Conservation (phyloP, 2,329 filamentous ascomycete species). For the Phyllosticta citribraziliensis region DNA sequence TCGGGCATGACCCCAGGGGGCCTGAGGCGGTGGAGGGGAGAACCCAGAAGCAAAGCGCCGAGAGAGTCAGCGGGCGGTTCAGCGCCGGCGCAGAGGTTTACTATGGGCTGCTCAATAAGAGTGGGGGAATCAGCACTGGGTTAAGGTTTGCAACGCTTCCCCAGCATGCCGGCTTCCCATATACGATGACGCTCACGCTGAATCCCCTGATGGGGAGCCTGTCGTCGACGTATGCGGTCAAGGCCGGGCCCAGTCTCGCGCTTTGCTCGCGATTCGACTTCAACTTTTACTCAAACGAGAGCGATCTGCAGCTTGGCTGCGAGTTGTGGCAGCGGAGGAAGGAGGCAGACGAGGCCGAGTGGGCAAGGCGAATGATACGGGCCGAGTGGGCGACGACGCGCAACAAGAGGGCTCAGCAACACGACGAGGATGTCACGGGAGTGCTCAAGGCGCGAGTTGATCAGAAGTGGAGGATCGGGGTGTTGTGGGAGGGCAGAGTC, state of each 20-base stretch:
- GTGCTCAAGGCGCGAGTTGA: constrained; percentile 86
- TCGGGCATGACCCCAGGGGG: constrained; percentile 58
- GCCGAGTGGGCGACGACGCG: constrained; percentile 29
- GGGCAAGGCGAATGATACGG: constrained; percentile 4
- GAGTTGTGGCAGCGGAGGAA: constrained; percentile 70
- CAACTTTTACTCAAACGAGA: constrained; percentile 97
- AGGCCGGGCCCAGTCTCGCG: constrained; percentile 71
- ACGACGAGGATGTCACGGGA: constrained; percentile 63
- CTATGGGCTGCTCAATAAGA: constrained; percentile 91
- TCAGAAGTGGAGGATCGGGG: constrained; percentile 73
- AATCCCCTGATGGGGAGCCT: constrained; percentile 94
- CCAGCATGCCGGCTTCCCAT: constrained; percentile 70
- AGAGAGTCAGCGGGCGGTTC: constrained; percentile 68
- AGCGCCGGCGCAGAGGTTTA: constrained; percentile 89
- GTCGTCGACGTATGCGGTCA: constrained; percentile 82
- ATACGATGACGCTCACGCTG: constrained; percentile 85
- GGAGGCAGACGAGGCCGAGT: constrained; percentile 1
- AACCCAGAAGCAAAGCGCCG: constrained; percentile 25
- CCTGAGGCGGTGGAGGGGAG: constrained; percentile 11
- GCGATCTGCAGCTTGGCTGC: constrained; percentile 80
- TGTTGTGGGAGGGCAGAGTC: constrained; percentile 86
- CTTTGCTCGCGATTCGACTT: constrained; percentile 91
- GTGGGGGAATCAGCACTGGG: constrained; percentile 81
- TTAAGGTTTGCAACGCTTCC: constrained; percentile 82
- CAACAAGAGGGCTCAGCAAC: constrained; percentile 15